Evolutionary conservation across 768 basidiomycete genomes (phyloP), one percentile per base, ranked within the genome.

Genomic region (Lactarius psammicola): DNA sequence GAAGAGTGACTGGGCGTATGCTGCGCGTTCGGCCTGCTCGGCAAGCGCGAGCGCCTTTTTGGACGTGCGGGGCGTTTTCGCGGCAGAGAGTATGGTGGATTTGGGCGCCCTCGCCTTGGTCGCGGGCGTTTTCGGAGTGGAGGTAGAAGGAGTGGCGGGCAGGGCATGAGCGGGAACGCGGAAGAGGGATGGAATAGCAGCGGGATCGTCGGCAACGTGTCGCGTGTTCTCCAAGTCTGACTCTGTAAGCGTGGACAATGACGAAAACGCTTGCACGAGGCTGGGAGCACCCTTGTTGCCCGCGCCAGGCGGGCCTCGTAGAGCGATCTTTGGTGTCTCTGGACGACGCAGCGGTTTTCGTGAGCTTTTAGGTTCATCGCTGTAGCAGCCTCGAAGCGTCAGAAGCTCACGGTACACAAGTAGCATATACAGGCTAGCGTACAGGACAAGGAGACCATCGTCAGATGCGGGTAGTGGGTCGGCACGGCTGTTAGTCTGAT

Each of bases 1-100:
- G 15, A 70, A 70, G 13, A 70, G 64, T 9, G 62, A 59, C 23
- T 61, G 64, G 15, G 69, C 69, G 23, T 70, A 70, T 4, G 59
- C 53, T 4, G 65, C 64, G 34, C 67, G 68, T 36, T 69, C 68
- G 13, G 64, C 54, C 31, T 70, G 68, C 11, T 65, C 64, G 11
- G 67, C 68, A 20, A 31, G 62, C 20, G 60, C 68, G 15, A 42
- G 38, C 30, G 68, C 68, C 53, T 69, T 69, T 49, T 69, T 69
- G 0, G 69, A 63, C 18, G 62, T 69, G 23, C 69, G 64, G 1
- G 69, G 69, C 20, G 68, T 65, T 36, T 60, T 69, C 6, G 53
- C 58, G 28, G 68, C 61, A 51, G 49, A 23, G 13, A 13, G 4
- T 10, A 10, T 23, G n/a, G 44, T 17, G n/a, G n/a, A 44, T 4